A percentile compares a stretch with the other conserved stretches of the same genome.
phyloP scores from a whole-genome alignment of 2,329 filamentous ascomycete species.

The Colletotrichum gloeosporioides region DNA sequence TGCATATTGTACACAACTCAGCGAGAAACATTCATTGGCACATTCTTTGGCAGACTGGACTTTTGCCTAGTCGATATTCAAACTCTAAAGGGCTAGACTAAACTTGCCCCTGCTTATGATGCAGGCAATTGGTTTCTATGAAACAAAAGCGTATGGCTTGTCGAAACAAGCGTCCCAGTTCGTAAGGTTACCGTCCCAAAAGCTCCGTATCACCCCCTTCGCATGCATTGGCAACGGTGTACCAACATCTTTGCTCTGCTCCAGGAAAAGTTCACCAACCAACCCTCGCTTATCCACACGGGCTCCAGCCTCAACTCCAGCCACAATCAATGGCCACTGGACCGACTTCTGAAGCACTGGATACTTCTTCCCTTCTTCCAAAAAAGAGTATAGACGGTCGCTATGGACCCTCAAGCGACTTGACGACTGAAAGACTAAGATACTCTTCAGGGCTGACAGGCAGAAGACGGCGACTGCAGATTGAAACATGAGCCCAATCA shows the following conservation, averaged over 20 bases:
- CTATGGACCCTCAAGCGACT: slow-evolving; percentile 17
- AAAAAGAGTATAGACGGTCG: slow-evolving; percentile 21
- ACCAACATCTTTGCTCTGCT: slow-evolving; percentile 30
- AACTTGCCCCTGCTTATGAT: not conserved
- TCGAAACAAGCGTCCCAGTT: slow-evolving; percentile 45
- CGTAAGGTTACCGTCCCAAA: slow-evolving; percentile 35
- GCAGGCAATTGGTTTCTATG: not conserved
- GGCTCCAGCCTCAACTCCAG: slow-evolving; percentile 34
- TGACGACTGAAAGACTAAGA: slow-evolving; percentile 30
- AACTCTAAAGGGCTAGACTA: not conserved
- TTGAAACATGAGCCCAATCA: slow-evolving; percentile 34
- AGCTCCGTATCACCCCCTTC: slow-evolving; percentile 34
- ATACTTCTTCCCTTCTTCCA: slow-evolving; percentile 18
- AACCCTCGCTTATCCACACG: slow-evolving; percentile 24
- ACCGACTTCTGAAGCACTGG: slow-evolving; percentile 28
- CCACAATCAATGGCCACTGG: slow-evolving; percentile 40
- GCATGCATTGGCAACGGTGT: slow-evolving; percentile 35
- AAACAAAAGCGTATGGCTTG: slow-evolving; percentile 32
- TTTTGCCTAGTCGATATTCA: not conserved
- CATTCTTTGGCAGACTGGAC: not conserved
- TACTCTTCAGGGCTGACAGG: slow-evolving; percentile 39
- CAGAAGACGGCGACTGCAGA: slow-evolving; percentile 38
- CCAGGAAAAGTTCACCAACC: slow-evolving; percentile 28
- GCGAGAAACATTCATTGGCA: accelerated
- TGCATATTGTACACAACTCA: not conserved